These are phyloP conservation scores for Pestalotiopsis sp. DNA, from an alignment of 2,329 filamentous ascomycete genomes.

Conservation along the genomic window DNA sequence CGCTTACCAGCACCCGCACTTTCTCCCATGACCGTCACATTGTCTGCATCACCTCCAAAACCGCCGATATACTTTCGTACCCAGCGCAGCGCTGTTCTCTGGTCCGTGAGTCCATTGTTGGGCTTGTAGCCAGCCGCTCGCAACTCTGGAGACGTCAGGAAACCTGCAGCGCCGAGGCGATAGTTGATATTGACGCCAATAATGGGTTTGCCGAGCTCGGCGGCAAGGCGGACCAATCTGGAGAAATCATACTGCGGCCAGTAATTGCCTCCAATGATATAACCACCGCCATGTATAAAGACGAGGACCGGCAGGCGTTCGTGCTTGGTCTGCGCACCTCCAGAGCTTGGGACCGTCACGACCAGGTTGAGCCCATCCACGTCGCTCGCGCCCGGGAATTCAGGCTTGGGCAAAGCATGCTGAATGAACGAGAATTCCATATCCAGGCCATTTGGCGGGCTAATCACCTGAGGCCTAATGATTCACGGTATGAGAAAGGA, in stretches of 20 bases:
- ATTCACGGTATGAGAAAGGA: not conserved
- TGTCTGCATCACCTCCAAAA: not conserved
- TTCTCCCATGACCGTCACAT: conserved; percentile 2
- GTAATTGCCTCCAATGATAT: not conserved
- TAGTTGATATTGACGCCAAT: not conserved
- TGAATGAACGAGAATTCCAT: not conserved
- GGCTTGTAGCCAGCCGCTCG: not conserved
- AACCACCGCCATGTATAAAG: conserved; percentile 1
- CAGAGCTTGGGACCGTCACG: not conserved
- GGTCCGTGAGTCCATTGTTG: not conserved
- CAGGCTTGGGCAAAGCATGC: not conserved
- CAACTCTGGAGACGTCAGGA: not conserved
- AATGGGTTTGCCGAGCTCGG: not conserved
- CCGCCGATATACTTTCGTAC: not conserved
- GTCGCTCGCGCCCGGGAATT: not conserved
- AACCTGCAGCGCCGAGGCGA: not conserved
- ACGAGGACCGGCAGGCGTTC: not conserved
- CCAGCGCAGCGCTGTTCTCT: not conserved
- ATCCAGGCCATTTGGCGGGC: not conserved
- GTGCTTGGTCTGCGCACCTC: too few relatives aligned
- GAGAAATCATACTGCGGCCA: conserved; percentile 4
- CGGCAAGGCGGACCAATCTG: not conserved
- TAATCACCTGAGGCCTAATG: not conserved
- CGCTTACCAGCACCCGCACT: not conserved
- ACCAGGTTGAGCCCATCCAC: not conserved